Percentiles rank a stretch among this genome's conserved stretches.
These are phyloP conservation scores for Globisporangium paddicum DNA, from an alignment of 352 stramenopile species.

Conservation along the genomic window DNA sequence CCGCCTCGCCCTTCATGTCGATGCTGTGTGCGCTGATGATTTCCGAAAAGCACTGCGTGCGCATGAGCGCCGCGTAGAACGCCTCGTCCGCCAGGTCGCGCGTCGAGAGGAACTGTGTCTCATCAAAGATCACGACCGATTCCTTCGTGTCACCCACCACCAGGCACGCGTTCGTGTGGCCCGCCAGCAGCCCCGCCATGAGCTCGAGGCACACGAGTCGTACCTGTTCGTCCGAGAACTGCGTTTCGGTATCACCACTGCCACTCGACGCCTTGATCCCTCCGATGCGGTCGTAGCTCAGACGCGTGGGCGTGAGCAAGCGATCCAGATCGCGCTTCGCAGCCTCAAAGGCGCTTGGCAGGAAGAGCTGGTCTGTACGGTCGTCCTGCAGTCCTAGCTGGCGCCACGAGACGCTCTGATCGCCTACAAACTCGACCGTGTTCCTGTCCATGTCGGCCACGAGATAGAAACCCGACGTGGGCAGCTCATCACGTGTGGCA, in stretches of 20 bases:
- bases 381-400: slow-evolving; percentile 45
- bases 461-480: slow-evolving; percentile 62
- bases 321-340: slow-evolving; percentile 53
- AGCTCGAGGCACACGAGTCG: slow-evolving; percentile 65
- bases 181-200: slow-evolving; percentile 52
- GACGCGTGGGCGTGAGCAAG: slow-evolving; percentile 32
- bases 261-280: slow-evolving; percentile 5
- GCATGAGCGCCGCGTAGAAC: slow-evolving; percentile 68
- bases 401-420: slow-evolving; percentile 53
- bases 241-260: not conserved
- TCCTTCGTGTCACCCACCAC: slow-evolving; percentile 83
- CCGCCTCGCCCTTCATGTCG: slow-evolving; percentile 33
- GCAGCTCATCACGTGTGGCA: slow-evolving; percentile 49
- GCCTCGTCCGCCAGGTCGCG: slow-evolving; percentile 44
- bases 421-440: slow-evolving; percentile 64
- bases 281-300: slow-evolving; percentile 39
- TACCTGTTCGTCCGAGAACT: slow-evolving; percentile 35
- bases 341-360: slow-evolving; percentile 48
- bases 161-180: slow-evolving; percentile 69
- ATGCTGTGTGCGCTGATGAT: slow-evolving; percentile 77
- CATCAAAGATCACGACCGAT: slow-evolving; percentile 86
- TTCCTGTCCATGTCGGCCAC: slow-evolving; percentile 70
- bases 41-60: slow-evolving; percentile 82
- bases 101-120: slow-evolving; percentile 74
- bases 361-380: slow-evolving; percentile 31